These are phyloP conservation scores for Phialocephala subalpina DNA, from an alignment of 2,329 filamentous ascomycete genomes.

Conservation along the genomic window DNA sequence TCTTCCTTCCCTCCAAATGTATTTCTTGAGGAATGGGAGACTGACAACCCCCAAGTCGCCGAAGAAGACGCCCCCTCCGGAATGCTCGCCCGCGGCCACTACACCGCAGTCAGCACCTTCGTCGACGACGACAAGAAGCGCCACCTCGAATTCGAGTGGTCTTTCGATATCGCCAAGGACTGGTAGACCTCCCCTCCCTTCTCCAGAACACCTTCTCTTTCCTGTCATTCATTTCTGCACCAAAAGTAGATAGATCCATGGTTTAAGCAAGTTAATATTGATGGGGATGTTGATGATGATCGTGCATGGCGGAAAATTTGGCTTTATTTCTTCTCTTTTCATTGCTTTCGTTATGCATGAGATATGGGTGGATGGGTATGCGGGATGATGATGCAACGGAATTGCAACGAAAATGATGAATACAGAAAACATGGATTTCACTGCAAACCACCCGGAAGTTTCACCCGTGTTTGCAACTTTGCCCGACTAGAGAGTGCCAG, in stretches of 20 bases:
- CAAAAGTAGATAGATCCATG: conserved; percentile 7
- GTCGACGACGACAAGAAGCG: conserved; percentile 93
- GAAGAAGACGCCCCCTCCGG: conserved; percentile 91
- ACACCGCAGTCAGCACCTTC: conserved; percentile 89
- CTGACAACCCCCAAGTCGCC: conserved; percentile 66
- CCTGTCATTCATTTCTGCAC: background rate
- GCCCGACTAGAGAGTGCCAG: too few species aligned
- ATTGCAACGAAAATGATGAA: background rate
- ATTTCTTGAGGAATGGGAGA: background rate
- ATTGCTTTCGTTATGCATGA: too few species aligned
- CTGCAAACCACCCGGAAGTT: background rate
- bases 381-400: background rate
- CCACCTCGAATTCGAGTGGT: conserved; percentile 94
- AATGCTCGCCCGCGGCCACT: conserved; percentile 89
- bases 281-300: background rate
- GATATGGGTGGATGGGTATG: background rate
- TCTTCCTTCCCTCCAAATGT: background rate
- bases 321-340: background rate
- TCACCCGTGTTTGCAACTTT: background rate
- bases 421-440: conserved; percentile 3
- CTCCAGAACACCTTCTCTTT: background rate
- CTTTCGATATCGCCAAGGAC: conserved; percentile 95
- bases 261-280: background rate
- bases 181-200: conserved; percentile 64
- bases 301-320: background rate